Conservation (phyloP, 371 early-diverging fungal genomes). For the Mucor lusitanicus region DNA sequence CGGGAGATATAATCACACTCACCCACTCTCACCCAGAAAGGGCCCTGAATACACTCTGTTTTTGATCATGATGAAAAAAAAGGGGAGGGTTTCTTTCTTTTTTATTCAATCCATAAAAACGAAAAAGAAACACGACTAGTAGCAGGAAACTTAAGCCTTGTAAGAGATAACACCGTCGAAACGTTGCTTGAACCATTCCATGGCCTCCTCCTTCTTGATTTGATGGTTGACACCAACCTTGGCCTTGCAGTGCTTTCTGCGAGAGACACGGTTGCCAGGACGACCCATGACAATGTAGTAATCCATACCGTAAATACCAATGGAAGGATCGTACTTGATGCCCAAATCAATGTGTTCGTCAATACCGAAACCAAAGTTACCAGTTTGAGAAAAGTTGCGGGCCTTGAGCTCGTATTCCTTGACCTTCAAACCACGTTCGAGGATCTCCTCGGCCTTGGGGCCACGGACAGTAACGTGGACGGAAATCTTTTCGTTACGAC, state of each 20-base stretch:
- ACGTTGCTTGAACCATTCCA: conserved; percentile 87
- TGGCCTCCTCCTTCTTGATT: conserved; percentile 87
- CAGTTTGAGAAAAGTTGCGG: conserved; percentile 97
- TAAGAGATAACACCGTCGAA: conserved; percentile 88
- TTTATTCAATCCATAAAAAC: background rate
- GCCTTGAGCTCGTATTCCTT: conserved; percentile 99
- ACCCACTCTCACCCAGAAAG: too few species aligned
- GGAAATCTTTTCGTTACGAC: conserved; percentile 99
- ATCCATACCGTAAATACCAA: conserved; percentile 99
- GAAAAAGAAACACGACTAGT: background rate
- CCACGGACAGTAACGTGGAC: conserved; percentile 99
- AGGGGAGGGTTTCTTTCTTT: background rate
- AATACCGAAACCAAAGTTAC: conserved; percentile 99
- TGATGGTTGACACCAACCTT: conserved; percentile 94
- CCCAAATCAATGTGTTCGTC: conserved; percentile 99
- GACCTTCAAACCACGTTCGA: conserved; percentile 99
- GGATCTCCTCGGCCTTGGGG: conserved; percentile 82
- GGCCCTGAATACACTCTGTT: too few species aligned
- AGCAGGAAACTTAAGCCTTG: conserved; percentile 58
- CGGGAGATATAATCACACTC: too few species aligned
- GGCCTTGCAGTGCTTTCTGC: conserved; percentile 90
- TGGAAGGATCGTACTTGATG: conserved; percentile 99
- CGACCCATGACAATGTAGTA: conserved; percentile 98
- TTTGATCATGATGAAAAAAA: too few species aligned
- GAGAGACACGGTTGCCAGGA: conserved; percentile 96